These are phyloP conservation scores for Sicyos baderoa DNA, from an alignment of 306 rosid genomes.

Conservation along the genomic window DNA sequence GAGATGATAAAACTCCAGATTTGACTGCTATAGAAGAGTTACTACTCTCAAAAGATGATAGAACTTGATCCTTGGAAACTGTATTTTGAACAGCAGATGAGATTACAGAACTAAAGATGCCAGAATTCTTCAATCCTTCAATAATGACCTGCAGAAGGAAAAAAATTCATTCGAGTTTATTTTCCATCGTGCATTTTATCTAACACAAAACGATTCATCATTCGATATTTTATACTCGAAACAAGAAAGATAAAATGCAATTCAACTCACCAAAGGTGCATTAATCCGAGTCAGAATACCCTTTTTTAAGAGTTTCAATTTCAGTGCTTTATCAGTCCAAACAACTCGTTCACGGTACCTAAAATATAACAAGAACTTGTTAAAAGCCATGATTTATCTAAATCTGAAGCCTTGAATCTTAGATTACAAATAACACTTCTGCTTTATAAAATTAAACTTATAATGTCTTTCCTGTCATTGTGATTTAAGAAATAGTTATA, in stretches of 20 bases:
- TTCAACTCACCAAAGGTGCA: slow-evolving; percentile 64
- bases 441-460: not conserved
- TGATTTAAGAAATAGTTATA: not conserved
- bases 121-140: slow-evolving; percentile 74
- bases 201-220: not conserved
- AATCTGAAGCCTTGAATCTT: not conserved
- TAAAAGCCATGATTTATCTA: not conserved
- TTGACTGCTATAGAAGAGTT: slow-evolving; percentile 46
- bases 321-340: slow-evolving; percentile 64
- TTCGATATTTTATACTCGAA: not conserved
- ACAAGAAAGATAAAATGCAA: not conserved
- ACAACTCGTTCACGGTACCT: slow-evolving; percentile 89
- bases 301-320: slow-evolving; percentile 62
- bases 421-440: not conserved
- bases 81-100: slow-evolving; percentile 50
- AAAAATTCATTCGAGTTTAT: not conserved
- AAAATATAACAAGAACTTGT: slow-evolving; percentile 22
- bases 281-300: slow-evolving; percentile 80
- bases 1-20: slow-evolving; percentile 38
- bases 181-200: not conserved
- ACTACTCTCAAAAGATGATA: slow-evolving; percentile 59
- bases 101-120: slow-evolving; percentile 53
- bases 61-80: slow-evolving; percentile 50
- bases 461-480: not conserved
- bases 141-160: slow-evolving; percentile 53